Conservation (phyloP, 163 green algal species). For the Coccomyxa subellipsoidea region DNA sequence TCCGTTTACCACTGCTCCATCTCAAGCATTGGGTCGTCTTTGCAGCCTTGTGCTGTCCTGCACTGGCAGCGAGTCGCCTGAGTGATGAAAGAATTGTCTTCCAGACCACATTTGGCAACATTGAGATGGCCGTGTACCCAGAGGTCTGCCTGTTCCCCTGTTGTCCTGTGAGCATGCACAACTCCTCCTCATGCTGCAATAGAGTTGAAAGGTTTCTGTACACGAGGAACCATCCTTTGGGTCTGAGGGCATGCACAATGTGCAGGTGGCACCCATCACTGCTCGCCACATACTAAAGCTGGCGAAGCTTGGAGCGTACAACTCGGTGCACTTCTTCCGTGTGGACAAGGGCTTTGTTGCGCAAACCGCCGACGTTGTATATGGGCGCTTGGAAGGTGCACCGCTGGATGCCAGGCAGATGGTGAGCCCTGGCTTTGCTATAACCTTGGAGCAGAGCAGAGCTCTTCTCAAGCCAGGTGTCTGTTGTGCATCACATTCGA, state of each 20-base stretch:
- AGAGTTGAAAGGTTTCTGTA: neutral
- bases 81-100: constrained; percentile 44
- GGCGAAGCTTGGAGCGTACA: constrained; percentile 60
- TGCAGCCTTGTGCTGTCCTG: neutral
- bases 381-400: constrained; percentile 41
- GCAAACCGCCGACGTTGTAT: constrained; percentile 69
- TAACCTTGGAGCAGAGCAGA: no score
- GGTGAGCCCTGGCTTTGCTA: no score
- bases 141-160: neutral
- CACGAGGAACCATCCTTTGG: no score
- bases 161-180: neutral
- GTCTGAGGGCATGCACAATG: no score
- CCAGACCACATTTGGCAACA: constrained; percentile 58
- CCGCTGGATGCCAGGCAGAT: constrained; percentile 64
- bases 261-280: constrained; percentile 76
- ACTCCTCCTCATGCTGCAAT: neutral
- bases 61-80: neutral
- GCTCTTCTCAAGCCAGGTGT: no score
- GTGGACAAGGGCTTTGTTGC: constrained; percentile 95
- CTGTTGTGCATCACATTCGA: no score
- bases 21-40: neutral
- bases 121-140: constrained; percentile 54
- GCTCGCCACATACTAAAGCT: constrained; percentile 74
- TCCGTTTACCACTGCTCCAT: no score
- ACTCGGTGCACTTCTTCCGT: constrained; percentile 81